phyloP scores from a whole-genome alignment of 495 filamentous ascomycete species.

The Trichocladium antarcticum region DNA sequence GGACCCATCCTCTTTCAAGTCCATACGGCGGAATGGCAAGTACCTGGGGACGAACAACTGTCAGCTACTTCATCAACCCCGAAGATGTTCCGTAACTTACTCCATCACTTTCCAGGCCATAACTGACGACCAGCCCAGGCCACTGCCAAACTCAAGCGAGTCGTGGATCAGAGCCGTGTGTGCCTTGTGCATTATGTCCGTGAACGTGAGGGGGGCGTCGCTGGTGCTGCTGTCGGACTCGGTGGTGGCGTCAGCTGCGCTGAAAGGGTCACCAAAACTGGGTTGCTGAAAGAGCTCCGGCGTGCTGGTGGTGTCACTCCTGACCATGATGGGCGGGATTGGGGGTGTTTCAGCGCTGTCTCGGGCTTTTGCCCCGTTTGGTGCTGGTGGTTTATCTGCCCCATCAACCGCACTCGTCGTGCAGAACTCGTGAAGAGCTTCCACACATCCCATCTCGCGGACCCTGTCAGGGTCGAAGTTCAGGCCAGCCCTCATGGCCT shows the following conservation, averaged over 20 bases:
- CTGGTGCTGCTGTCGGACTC: not conserved
- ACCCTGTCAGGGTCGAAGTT: conserved; percentile 59
- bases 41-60: conserved; percentile 34
- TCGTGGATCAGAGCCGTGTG: conserved; percentile 62
- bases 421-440: conserved; percentile 26
- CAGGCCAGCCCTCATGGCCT: conserved; percentile 63
- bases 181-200: conserved; percentile 46
- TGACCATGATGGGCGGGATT: conserved; percentile 30
- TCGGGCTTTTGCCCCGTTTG: not conserved
- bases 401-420: no score
- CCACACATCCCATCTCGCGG: conserved; percentile 47
- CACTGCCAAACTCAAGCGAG: conserved; percentile 56
- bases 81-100: conserved; percentile 5
- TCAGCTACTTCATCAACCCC: no score
- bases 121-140: conserved; percentile 47
- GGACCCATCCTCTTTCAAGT: conserved; percentile 57
- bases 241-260: no score
- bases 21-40: conserved; percentile 76
- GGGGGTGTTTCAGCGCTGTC: not conserved
- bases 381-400: no score
- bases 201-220: conserved; percentile 32
- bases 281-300: conserved; percentile 15
- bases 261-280: not conserved
- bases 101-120: conserved; percentile 76
- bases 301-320: conserved; percentile 23